Conservation (phyloP, 2,329 filamentous ascomycete species). For the Alternaria atra region DNA sequence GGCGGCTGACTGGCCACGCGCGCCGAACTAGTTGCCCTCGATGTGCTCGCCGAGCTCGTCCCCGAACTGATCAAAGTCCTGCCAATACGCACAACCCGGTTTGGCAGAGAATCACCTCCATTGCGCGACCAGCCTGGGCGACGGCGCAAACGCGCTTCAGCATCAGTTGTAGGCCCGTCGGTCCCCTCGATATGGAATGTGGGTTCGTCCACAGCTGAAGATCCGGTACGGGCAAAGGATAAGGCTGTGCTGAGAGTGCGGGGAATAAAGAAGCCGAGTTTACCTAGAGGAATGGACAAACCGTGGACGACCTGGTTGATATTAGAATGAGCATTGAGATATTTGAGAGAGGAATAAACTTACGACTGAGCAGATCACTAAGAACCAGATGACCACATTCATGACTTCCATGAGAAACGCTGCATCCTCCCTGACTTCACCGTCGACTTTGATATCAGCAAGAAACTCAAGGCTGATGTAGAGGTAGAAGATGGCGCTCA, state of each 20-base stretch:
- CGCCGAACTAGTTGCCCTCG: constrained; percentile 1
- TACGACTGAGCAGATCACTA: constrained; percentile 83
- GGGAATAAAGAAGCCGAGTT: constrained; percentile 69
- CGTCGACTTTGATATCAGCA: constrained; percentile 64
- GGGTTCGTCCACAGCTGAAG: constrained; percentile 29
- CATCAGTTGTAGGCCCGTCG: constrained; percentile 25
- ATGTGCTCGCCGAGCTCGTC: constrained; percentile 13
- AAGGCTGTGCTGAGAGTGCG: constrained; percentile 66
- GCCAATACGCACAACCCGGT: constrained; percentile 47
- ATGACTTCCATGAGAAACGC: constrained; percentile 71
- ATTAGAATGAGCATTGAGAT: constrained; percentile 4
- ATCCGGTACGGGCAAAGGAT: constrained; percentile 26
- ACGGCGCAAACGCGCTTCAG: constrained; percentile 35
- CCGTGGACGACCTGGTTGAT: constrained; percentile 75
- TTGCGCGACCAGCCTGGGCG: constrained; percentile 34
- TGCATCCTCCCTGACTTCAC: constrained; percentile 71
- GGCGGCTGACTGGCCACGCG: background rate
- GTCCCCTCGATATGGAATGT: constrained; percentile 44
- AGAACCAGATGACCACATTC: constrained; percentile 83
- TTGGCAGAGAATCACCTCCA: constrained; percentile 34
- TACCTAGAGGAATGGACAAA: constrained; percentile 79
- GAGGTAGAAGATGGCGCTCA: constrained; percentile 89
- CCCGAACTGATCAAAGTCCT: constrained; percentile 43
- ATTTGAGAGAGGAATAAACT: constrained; percentile 46
- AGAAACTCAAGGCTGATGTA: constrained; percentile 84